A percentile compares a stretch with the other conserved stretches of the same genome.
Evolutionary conservation across 495 filamentous ascomycete genomes (phyloP).

Genomic region (Talaromyces thailandensis): DNA sequence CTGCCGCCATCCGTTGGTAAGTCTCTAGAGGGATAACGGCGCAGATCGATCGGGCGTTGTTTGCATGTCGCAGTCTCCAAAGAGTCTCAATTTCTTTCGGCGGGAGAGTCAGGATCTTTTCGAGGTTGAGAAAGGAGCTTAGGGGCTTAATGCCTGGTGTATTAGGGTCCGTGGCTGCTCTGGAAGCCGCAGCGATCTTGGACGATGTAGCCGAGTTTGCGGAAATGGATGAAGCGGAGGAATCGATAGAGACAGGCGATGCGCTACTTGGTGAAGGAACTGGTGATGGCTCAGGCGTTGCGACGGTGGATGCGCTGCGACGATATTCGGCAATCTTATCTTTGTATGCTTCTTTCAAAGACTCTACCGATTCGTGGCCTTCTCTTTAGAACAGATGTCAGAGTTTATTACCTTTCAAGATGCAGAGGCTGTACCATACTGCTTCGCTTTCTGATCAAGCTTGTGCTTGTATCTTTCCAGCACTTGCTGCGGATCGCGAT

Average conservation of each 20-base stretch:
- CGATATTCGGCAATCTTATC: conserved; percentile 66
- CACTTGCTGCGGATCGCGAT: conserved; percentile 51
- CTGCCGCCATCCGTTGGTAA: conserved; percentile 55
- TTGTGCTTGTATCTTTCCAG: conserved; percentile 81
- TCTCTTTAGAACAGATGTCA: conserved; percentile 36
- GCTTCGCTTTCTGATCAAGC: conserved; percentile 72
- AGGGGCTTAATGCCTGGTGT: conserved; percentile 67
- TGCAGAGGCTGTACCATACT: conserved; percentile 27
- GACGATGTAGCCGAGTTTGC: conserved; percentile 8
- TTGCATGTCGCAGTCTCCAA: conserved; percentile 84
- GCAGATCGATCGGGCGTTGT: conserved; percentile 61
- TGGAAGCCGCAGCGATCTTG: conserved; percentile 20
- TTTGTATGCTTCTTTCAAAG: conserved; percentile 72
- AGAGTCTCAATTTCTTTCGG: conserved; percentile 75
- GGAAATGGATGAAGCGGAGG: conserved; percentile 19
- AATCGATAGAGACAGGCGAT: conserved; percentile 7
- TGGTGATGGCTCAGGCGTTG: conserved; percentile 36
- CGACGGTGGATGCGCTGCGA: conserved; percentile 48
- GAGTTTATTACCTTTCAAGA: background rate
- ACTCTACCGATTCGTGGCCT: conserved; percentile 62
- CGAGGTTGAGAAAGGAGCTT: conserved; percentile 70
- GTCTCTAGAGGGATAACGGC: conserved; percentile 66
- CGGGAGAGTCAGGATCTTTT: conserved; percentile 64
- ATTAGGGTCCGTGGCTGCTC: conserved; percentile 17
- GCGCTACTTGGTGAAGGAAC: conserved; percentile 3